Base-by-base conservation (phyloP, 768 basidiomycete species). In the Tephrocybe sp. region DNA sequence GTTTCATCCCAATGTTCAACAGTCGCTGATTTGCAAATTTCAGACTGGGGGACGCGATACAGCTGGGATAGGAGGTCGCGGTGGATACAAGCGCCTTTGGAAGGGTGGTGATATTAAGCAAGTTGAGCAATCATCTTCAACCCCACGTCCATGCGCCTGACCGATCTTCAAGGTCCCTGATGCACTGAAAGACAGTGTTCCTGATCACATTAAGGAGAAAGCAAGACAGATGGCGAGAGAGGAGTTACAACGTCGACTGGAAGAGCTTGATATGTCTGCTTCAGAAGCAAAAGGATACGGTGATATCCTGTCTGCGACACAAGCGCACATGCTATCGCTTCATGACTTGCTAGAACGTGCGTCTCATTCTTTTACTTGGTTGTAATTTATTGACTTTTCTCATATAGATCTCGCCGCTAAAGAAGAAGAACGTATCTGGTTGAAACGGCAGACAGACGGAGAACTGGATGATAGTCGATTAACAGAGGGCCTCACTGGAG, bases 381-480 rank as follows among this genome's bases (percentile, higher is more conserved):
- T 0, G 22, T 34, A 23, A 11, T 31, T 35, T 17, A n/a, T 36
- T 41, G 31, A 19, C 2, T 20, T 8, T 14, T 7, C 38, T 22
- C 10, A 19, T 17, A 39, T 57, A 85, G 84, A 85, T 61, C 75
- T 87, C 16, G 75, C 83, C 12, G 82, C 84, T 0, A 83, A 78
- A 52, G 84, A 85, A 56, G 84, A 85, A 58, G 84, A 85, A 55
- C 77, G 84, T 11, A 77, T 87, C 2, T 87, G 84, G 84, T 69
- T 85, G 13, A 87, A 85, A 60, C 77, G 84, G 2, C 84, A 85
- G 64, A 84, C 79, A 1, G 84, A 87, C 58, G 84, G 84, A 33
- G 84, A 87, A 57, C 71, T 87, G 4, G 84, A 87, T 54, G 83
- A 85, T 59, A 80, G 72, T 51, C 74, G 84, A 13, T 63, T 87